Conservation (phyloP, 208 protist species). For the Entamoeba moshkovskii region DNA sequence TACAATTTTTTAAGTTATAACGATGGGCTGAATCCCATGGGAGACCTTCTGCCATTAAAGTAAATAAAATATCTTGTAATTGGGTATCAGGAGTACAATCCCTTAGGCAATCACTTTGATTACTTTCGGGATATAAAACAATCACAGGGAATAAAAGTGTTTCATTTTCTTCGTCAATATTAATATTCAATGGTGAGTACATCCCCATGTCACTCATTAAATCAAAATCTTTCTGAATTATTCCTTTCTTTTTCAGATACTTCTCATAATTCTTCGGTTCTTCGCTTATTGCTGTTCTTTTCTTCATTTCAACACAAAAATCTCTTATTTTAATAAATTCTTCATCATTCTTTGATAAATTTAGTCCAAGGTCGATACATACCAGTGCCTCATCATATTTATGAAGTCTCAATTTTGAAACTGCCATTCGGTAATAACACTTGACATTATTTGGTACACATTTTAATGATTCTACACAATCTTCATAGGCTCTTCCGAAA, state of each 20-base stretch:
- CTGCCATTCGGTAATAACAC: neutral
- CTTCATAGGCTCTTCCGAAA: neutral
- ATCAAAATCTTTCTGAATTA: neutral
- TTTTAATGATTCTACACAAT: neutral
- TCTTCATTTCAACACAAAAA: neutral
- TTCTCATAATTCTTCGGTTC: neutral
- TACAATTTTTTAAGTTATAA: neutral
- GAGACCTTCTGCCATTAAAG: neutral
- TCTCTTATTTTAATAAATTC: neutral
- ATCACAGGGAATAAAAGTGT: neutral
- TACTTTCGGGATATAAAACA: neutral
- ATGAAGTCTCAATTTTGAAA: neutral
- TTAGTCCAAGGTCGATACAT: neutral
- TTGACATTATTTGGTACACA: neutral
- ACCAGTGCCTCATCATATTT: neutral
- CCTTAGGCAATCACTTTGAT: neutral
- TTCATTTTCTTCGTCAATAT: neutral
- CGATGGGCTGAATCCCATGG: neutral
- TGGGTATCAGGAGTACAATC: neutral
- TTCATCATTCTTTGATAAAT: neutral
- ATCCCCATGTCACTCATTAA: neutral
- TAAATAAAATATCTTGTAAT: neutral
- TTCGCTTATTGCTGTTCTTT: neutral
- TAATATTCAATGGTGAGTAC: neutral
- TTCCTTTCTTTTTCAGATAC: neutral